phyloP scores from a whole-genome alignment of 179 eudicot genomes.

The Drosera spatulata region DNA sequence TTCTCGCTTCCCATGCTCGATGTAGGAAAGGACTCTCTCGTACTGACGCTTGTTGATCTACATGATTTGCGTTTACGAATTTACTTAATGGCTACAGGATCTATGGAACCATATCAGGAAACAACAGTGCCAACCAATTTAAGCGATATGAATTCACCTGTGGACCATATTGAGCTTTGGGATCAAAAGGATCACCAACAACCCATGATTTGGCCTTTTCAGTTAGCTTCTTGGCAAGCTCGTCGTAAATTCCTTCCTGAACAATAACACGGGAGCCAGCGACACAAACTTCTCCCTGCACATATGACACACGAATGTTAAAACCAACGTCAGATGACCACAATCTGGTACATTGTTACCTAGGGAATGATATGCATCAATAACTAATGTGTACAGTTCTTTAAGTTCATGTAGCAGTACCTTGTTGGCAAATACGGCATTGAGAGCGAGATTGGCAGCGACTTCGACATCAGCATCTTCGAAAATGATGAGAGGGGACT shows the following conservation, averaged over 20 bases:
- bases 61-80: not conserved
- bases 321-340: not conserved
- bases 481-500: slow-evolving; percentile 55
- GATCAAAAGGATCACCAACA: slow-evolving; percentile 69
- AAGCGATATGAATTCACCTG: slow-evolving; percentile 23
- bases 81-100: not conserved
- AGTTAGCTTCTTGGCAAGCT: slow-evolving; percentile 25
- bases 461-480: slow-evolving; percentile 52
- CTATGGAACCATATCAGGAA: not conserved
- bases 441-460: slow-evolving; percentile 40
- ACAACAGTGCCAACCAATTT: not conserved
- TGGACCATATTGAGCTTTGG: slow-evolving; percentile 50
- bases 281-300: slow-evolving; percentile 59
- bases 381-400: not conserved
- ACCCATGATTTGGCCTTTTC: slow-evolving; percentile 49
- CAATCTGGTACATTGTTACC: not conserved
- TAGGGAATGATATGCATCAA: not conserved
- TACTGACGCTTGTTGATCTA: slow-evolving; percentile 50
- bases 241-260: slow-evolving; percentile 69
- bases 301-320: not conserved
- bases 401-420: slow-evolving; percentile 6
- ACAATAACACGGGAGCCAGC: slow-evolving; percentile 57
- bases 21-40: slow-evolving; percentile 47
- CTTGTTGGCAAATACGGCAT: slow-evolving; percentile 41
- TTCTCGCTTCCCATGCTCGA: slow-evolving; percentile 50